Evolutionary conservation across 495 filamentous ascomycete species (phyloP), one percentile per base, ranked within the genome.

Genomic region (Neurospora sp.): DNA sequence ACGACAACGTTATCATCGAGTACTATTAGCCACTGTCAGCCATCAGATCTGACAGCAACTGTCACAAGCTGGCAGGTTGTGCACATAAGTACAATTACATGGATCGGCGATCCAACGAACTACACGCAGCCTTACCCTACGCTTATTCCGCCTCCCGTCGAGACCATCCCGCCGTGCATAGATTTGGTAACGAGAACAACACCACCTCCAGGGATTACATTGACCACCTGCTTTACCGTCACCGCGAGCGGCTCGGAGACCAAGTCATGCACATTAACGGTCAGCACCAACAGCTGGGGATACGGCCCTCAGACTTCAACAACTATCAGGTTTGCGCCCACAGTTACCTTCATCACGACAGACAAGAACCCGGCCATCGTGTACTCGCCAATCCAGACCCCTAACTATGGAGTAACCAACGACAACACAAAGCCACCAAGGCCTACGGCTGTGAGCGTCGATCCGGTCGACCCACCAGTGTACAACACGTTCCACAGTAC

Each of bases 281-380:
- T 72, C 6, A 74, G 75, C 4, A 77, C 75, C n/a, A 69, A 73
- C 20, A 76, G 70, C 31, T 77, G n/a, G 31, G 20, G n/a, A 11
- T 81, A 73, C 20, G 76, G 77, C 27, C 11, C 71, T 1, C 72
- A 76, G 59, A 75, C 71, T 10, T 70, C 38, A 48, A 46, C 14
- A 14, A 70, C 70, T 3, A 72, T 70, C 2, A 39, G 39, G 14
- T 37, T n/a, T n/a, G 59, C 73, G 11, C 69, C 70, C 37, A 81
- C 81, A 10, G 72, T 86, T 46, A 81, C 77, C 14, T 78, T 85
- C 46, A 69, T 83, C 54, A 85, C 84, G 14, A 86, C 85, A 11
- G 85, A 86, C 70, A 86, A 85, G 73, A 86, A 86, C 62, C 85
- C 85, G 2, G 82, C 82, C 40, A 83, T 86, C 40, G 78, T 85